Evolutionary conservation across 2,329 filamentous ascomycete species (phyloP), one percentile per base, ranked within the genome.

Genomic region (Penicillium sp.): DNA sequence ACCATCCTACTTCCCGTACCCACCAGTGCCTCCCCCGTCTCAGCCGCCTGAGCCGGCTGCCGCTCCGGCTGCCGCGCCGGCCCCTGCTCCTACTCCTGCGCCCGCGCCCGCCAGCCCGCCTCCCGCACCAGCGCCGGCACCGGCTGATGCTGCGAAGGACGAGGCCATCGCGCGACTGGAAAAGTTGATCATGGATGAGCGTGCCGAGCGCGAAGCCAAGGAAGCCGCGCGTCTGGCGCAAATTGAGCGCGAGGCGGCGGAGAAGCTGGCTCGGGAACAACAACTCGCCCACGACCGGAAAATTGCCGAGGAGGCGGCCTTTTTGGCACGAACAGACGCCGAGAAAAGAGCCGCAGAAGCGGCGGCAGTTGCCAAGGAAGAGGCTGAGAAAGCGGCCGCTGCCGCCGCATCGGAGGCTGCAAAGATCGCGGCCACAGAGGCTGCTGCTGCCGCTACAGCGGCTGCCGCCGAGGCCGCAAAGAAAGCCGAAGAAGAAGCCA

Each of bases 131-230:
- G 9, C 47, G 25, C 9, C 57, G 1, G 38, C 61, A 3, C 48
- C 58, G 6, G 46, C 43, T 28, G 79, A 85, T 45, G 74, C 78
- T 1, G 78, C 67, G 5, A 73, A 75, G 50, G 72, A 74, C 39
- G 75, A 78, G 50, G 74, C 85, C 47, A 81, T 84, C 52, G 73
- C 73, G n/a, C 76, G 84, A 48, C 77, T 84, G 52, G 76, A 80
- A 52, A 77, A 85, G 56, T 66, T 87, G 49, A 74, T 78, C 39
- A 47, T 73, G 44, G 71, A 75, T 12, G 70, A 75, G 48, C 66
- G 68, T 41, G 62, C 54, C 9, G 71, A 73, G 18, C 66, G 69
- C 32, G 70, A 72, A 50, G 65, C 63, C 28, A 63, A 67, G 39
- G 71, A 72, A 53, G 67, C 66, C 25, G 66, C 65, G 13, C 58